Evolutionary conservation across 371 early-diverging fungal species (phyloP).

Genomic region (Batrachochytrium dendrobatidis): DNA sequence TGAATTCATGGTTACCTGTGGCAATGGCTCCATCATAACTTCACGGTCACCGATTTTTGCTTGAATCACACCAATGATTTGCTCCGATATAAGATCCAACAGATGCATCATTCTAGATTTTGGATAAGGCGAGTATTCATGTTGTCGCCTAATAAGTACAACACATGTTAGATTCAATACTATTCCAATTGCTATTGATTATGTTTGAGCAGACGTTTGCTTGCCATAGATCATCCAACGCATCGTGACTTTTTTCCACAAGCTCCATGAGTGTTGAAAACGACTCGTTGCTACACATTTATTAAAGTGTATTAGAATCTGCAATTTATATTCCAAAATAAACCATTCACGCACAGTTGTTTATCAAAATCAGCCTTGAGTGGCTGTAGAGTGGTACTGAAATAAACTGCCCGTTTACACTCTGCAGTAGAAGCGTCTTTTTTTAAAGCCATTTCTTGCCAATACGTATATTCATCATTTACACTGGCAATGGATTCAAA

Average conservation of each 20-base stretch:
- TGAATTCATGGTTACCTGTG: constrained; percentile 7
- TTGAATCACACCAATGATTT: constrained; percentile 18
- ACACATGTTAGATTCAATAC: not conserved
- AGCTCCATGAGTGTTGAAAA: constrained; percentile 13
- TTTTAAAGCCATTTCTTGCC: not conserved
- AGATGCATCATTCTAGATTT: constrained; percentile 33
- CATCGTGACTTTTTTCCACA: constrained; percentile 32
- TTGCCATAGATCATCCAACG: constrained; percentile 48
- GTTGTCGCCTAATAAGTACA: constrained; percentile 29
- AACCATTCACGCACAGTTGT: constrained; percentile 12
- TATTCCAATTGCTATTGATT: not conserved
- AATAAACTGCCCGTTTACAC: constrained; percentile 9
- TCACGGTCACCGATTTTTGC: constrained; percentile 9
- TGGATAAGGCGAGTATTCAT: constrained; percentile 20
- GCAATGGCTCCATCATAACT: constrained; percentile 16
- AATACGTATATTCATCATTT: constrained; percentile 1
- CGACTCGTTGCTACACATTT: not conserved
- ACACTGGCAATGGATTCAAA: constrained; percentile 2
- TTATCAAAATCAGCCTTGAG: constrained; percentile 19
- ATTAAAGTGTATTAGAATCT: constrained; percentile 2
- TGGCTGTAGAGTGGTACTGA: constrained; percentile 12
- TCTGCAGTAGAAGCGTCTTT: not conserved
- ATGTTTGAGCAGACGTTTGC: no score
- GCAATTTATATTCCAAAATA: constrained; percentile 14
- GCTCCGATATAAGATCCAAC: constrained; percentile 23